Evolutionary conservation across 164 flowering plant species (phyloP).

Genomic region (Liriodendron chinense): DNA sequence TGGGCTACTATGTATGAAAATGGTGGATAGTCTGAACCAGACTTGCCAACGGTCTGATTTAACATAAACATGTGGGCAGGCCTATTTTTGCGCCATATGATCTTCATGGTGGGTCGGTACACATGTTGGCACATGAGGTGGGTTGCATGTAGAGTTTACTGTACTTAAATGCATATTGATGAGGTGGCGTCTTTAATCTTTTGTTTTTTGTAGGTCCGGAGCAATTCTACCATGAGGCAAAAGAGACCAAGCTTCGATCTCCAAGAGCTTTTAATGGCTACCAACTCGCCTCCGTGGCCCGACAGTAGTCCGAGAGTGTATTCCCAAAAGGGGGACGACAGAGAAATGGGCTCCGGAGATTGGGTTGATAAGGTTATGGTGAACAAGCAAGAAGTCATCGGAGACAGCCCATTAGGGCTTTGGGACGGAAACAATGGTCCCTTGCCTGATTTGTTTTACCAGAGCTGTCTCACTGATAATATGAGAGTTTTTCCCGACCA

Average conservation of each 20-base stretch:
- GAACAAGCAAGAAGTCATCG: constrained; percentile 63
- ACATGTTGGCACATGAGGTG: no score
- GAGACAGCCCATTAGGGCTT: constrained; percentile 32
- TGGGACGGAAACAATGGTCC: constrained; percentile 55
- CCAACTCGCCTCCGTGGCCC: constrained; percentile 72
- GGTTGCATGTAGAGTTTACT: no score
- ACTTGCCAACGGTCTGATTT: no score
- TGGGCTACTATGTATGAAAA: no score
- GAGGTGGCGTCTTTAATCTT: neutral
- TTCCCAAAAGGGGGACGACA: constrained; percentile 50
- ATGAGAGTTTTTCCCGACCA: constrained; percentile 15
- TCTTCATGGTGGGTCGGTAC: no score
- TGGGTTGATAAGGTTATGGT: constrained; percentile 99
- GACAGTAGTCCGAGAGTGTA: constrained; percentile 21
- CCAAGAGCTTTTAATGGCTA: constrained; percentile 47
- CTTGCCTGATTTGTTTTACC: constrained; percentile 44
- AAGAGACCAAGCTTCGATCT: constrained; percentile 62
- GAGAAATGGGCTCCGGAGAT: constrained; percentile 55
- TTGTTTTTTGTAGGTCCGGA: constrained; percentile 33
- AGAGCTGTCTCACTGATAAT: constrained; percentile 51
- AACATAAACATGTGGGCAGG: no score
- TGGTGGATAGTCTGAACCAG: no score
- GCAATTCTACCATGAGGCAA: constrained; percentile 40
- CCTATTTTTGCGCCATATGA: no score
- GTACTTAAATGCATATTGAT: neutral